These are phyloP conservation scores for Trichoderma pleuroti DNA, from an alignment of 2,329 filamentous ascomycete species.

Conservation along the genomic window DNA sequence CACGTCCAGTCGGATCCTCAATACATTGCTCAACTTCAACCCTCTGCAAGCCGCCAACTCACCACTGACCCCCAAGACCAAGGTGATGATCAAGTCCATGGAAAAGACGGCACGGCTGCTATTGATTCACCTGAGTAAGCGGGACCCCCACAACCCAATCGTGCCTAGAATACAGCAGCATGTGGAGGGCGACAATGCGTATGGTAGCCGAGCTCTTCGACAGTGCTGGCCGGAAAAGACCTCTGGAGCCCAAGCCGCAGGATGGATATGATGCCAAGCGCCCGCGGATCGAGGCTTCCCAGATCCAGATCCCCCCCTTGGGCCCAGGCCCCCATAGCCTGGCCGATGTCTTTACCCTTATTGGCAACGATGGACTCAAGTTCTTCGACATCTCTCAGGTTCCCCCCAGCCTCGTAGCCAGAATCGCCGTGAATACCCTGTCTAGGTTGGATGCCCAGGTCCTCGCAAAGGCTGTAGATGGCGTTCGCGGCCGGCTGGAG, in stretches of 20 bases:
- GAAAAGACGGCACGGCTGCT: conserved; percentile 87
- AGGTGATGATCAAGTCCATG: conserved; percentile 86
- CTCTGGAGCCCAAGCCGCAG: conserved; percentile 64
- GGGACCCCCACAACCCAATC: conserved; percentile 76
- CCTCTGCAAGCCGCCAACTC: conserved; percentile 76
- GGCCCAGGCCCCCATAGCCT: conserved; percentile 72
- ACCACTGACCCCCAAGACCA: conserved; percentile 72
- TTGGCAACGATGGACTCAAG: conserved; percentile 65
- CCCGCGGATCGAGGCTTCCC: conserved; percentile 56
- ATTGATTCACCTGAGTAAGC: conserved; percentile 78
- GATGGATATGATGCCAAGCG: conserved; percentile 80
- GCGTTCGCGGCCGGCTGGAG: conserved; percentile 50
- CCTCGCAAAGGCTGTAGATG: conserved; percentile 69
- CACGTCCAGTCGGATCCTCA: conserved; percentile 80
- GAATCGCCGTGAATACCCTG: conserved; percentile 77
- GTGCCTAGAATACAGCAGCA: conserved; percentile 79
- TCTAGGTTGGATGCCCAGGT: conserved; percentile 65
- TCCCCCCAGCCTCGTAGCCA: conserved; percentile 69
- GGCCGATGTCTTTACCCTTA: conserved; percentile 83
- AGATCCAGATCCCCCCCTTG: conserved; percentile 63
- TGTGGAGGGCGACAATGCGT: conserved; percentile 75
- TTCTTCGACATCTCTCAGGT: conserved; percentile 81
- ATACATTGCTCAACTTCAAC: conserved; percentile 84
- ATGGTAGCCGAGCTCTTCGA: conserved; percentile 76
- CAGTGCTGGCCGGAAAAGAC: conserved; percentile 73